Conservation (phyloP, 2,329 filamentous ascomycete genomes). For the Penicillium carneum region DNA sequence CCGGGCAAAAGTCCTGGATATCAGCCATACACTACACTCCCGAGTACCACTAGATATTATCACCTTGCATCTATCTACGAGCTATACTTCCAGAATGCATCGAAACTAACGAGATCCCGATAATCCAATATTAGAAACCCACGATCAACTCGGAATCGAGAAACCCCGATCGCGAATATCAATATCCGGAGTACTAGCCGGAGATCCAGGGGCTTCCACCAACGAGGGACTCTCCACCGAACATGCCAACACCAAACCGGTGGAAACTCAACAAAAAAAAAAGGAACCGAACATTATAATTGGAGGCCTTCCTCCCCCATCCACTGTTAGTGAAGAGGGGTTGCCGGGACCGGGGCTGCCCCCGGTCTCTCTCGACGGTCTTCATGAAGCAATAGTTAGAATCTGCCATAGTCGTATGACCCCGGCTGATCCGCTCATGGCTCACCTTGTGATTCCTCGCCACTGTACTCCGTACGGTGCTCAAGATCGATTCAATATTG, state of each 20-base stretch:
- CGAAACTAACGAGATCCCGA: background rate
- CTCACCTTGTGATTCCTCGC: background rate
- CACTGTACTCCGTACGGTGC: background rate
- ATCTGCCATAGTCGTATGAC: background rate
- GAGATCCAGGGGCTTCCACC: background rate
- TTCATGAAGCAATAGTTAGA: background rate
- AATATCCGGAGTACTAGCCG: constrained; percentile 6
- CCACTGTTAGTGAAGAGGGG: background rate
- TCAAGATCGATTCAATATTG: background rate
- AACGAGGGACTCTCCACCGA: too few species aligned
- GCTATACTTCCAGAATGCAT: background rate
- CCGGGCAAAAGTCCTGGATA: background rate
- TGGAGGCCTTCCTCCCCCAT: background rate
- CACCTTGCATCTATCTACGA: background rate
- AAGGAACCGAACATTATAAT: background rate
- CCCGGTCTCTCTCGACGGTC: background rate
- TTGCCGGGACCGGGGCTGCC: background rate
- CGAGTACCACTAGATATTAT: background rate
- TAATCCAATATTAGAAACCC: background rate
- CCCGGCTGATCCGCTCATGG: background rate
- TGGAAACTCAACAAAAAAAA: background rate
- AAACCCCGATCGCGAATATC: constrained; percentile 15
- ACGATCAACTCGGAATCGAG: background rate
- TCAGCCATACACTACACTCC: background rate
- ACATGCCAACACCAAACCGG: background rate